Percentiles rank a stretch among this genome's conserved stretches.
Evolutionary conservation across 495 filamentous ascomycete genomes (phyloP).

Genomic region (Sordaria brevicollis): DNA sequence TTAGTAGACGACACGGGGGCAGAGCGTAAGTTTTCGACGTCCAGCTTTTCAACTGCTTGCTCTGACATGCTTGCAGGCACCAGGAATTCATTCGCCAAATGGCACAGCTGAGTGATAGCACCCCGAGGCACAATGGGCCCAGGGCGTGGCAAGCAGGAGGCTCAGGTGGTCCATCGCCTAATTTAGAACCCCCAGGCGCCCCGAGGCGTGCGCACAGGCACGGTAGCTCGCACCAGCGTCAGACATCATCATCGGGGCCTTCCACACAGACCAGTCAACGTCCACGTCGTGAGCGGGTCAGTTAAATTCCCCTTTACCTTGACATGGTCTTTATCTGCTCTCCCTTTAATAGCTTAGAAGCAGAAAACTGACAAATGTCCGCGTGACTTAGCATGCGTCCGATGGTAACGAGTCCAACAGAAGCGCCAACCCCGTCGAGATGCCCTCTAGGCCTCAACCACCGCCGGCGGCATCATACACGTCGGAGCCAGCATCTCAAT

Average conservation of each 20-base stretch:
- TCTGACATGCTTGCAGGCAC: not conserved
- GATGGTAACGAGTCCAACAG: not conserved
- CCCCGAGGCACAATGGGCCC: not conserved
- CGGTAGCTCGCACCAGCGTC: conserved; percentile 12
- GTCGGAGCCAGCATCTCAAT: not conserved
- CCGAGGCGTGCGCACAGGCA: conserved; percentile 29
- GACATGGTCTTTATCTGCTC: not conserved
- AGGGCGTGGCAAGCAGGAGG: conserved; percentile 14
- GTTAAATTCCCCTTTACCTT: not conserved
- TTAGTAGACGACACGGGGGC: not conserved
- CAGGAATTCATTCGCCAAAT: conserved; percentile 1
- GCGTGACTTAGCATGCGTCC: not conserved
- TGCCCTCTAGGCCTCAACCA: not conserved
- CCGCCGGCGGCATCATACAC: not conserved
- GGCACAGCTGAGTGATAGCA: conserved; percentile 4
- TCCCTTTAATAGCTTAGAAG: not conserved
- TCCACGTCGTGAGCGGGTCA: not conserved
- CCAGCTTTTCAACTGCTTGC: not conserved
- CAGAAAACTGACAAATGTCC: not conserved
- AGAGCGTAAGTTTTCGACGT: not conserved
- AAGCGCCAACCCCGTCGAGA: not conserved
- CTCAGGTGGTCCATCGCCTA: conserved; percentile 31
- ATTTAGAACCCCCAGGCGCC: conserved; percentile 23
- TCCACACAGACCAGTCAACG: not conserved
- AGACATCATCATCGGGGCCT: conserved; percentile 6